Percentiles rank a stretch among this genome's conserved stretches.
phyloP scores from a whole-genome alignment of 495 filamentous ascomycete species.

The Penicillium goetzii region DNA sequence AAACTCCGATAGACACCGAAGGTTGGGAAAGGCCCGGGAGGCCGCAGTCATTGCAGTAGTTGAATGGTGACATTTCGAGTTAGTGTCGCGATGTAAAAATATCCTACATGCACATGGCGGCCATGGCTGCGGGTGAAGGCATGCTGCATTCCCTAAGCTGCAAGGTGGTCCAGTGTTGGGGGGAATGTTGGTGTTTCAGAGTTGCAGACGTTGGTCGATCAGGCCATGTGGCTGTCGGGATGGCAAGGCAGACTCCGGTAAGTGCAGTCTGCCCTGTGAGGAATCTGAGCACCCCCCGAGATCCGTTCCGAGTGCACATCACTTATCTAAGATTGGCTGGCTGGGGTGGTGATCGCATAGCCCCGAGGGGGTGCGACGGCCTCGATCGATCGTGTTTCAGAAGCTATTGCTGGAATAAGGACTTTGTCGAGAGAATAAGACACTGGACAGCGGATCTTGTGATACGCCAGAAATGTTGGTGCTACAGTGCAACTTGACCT shows the following conservation, averaged over 20 bases:
- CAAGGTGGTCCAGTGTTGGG: conserved; percentile 1
- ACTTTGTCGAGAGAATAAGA: neutral
- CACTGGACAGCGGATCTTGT: neutral
- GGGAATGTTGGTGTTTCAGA: conserved; percentile 14
- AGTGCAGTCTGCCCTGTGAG: conserved; percentile 5
- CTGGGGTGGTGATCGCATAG: neutral
- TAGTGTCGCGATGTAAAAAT: conserved; percentile 4
- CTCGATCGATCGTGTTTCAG: conserved; percentile 2
- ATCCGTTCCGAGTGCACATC: conserved; percentile 3
- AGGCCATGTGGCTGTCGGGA: conserved; percentile 18
- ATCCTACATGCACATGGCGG: conserved; percentile 8
- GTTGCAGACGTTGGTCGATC: conserved; percentile 11
- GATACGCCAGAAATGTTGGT: neutral
- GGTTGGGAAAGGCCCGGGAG: neutral
- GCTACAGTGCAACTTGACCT: neutral
- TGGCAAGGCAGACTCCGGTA: conserved; percentile 16
- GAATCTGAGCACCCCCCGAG: neutral
- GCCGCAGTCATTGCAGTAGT: conserved; percentile 1
- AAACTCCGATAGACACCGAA: neutral
- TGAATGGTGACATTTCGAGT: neutral
- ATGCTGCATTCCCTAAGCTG: neutral
- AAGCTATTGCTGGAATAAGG: neutral
- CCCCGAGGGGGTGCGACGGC: neutral
- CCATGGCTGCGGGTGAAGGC: neutral
- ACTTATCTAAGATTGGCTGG: neutral